phyloP scores from a whole-genome alignment of 805 yeast species.

The Monosporozyma solicola region DNA sequence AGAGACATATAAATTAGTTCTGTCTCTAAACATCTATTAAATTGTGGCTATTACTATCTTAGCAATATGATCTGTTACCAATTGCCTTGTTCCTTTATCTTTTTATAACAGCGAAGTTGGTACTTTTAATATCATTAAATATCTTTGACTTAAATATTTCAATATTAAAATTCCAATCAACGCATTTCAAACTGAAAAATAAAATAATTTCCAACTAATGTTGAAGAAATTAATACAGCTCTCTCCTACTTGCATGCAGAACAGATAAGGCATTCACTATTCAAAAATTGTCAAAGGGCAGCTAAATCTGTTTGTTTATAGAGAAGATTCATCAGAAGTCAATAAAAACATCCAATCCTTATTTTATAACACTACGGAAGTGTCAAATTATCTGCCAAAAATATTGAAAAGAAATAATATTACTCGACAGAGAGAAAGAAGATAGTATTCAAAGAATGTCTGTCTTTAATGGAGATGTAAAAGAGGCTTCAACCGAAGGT shows the following conservation, averaged over 20 bases:
- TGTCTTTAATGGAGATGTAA: neutral
- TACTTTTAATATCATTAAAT: neutral
- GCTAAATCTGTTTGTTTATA: neutral
- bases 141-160: neutral
- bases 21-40: constrained; percentile 64
- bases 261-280: neutral
- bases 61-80: neutral
- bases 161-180: neutral
- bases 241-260: neutral
- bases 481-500: neutral
- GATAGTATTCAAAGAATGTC: neutral
- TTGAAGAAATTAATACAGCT: neutral
- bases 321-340: neutral
- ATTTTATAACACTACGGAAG: neutral
- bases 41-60: neutral
- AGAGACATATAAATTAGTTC: constrained; percentile 86
- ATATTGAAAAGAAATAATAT: neutral
- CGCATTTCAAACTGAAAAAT: neutral
- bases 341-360: neutral
- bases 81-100: neutral
- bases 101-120: neutral
- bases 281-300: neutral
- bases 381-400: neutral
- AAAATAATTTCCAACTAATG: neutral
- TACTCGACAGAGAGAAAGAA: neutral